Conservation (phyloP, 2,329 filamentous ascomycete genomes). For the Aspergillus melleus region DNA sequence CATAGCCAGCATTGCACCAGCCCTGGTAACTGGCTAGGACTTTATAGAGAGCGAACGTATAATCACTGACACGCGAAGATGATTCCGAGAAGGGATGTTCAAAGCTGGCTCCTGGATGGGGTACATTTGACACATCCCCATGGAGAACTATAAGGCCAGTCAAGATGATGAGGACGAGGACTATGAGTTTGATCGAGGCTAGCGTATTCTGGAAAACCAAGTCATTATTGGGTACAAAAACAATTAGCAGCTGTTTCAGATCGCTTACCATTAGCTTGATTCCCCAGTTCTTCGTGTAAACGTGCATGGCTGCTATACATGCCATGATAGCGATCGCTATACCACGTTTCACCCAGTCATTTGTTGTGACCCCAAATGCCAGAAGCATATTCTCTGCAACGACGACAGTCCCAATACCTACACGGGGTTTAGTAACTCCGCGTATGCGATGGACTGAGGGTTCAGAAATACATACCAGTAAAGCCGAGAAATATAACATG, state of each 20-base stretch:
- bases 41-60: conserved; percentile 71
- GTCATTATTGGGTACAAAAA: background rate
- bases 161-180: conserved; percentile 66
- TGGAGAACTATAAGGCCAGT: conserved; percentile 63
- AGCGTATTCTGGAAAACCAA: conserved; percentile 52
- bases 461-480: conserved; percentile 28
- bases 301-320: conserved; percentile 65
- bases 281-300: conserved; percentile 64
- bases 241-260: background rate
- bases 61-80: conserved; percentile 57
- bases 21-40: conserved; percentile 68
- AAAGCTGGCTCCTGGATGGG: conserved; percentile 62
- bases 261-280: conserved; percentile 56
- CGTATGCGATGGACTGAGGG: background rate
- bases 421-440: background rate
- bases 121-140: conserved; percentile 57
- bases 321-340: conserved; percentile 68
- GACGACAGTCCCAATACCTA: conserved; percentile 63
- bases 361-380: conserved; percentile 62
- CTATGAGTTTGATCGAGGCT: conserved; percentile 64
- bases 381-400: conserved; percentile 71
- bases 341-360: conserved; percentile 66
- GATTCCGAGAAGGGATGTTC: conserved; percentile 65
- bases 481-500: conserved; percentile 64
- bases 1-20: conserved; percentile 36